Evolutionary conservation across 345 rosid species (phyloP).

Genomic region (Populus pruinosa): DNA sequence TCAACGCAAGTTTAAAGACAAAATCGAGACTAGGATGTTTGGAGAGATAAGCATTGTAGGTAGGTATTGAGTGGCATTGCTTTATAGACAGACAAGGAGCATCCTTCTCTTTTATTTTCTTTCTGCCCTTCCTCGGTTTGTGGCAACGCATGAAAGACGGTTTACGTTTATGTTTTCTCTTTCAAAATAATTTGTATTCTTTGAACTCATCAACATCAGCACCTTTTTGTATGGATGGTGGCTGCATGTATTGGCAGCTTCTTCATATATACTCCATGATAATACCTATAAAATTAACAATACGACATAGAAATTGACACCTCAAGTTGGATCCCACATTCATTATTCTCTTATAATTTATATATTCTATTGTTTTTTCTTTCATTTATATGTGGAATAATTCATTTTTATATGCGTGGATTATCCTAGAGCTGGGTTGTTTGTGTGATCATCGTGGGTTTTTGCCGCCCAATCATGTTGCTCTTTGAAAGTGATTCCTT

Average conservation of each 20-base stretch:
- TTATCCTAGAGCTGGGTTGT: conserved; percentile 3
- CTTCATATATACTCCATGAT: conserved; percentile 8
- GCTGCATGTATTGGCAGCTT: conserved; percentile 9
- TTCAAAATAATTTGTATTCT: background rate
- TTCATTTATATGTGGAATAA: background rate
- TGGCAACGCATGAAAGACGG: conserved; percentile 15
- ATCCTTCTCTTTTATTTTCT: background rate
- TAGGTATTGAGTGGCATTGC: background rate
- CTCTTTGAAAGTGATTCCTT: conserved; percentile 40
- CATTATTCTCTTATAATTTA: too few relatives aligned
- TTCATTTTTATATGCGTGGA: background rate
- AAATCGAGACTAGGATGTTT: background rate
- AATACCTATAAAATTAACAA: background rate
- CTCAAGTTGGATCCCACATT: background rate
- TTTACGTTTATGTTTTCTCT: background rate
- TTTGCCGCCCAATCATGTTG: conserved; percentile 41
- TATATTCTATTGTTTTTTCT: too few relatives aligned
- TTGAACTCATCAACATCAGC: conserved; percentile 12
- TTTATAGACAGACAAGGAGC: conserved; percentile 31
- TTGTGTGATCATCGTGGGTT: conserved; percentile 10
- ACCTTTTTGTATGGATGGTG: conserved; percentile 19
- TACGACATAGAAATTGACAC: background rate
- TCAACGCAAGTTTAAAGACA: background rate
- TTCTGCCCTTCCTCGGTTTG: conserved; percentile 19
- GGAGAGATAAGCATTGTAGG: conserved; percentile 3